Conservation (phyloP, 192 early-diverging fungal species). For the Lobosporangium transversale region DNA sequence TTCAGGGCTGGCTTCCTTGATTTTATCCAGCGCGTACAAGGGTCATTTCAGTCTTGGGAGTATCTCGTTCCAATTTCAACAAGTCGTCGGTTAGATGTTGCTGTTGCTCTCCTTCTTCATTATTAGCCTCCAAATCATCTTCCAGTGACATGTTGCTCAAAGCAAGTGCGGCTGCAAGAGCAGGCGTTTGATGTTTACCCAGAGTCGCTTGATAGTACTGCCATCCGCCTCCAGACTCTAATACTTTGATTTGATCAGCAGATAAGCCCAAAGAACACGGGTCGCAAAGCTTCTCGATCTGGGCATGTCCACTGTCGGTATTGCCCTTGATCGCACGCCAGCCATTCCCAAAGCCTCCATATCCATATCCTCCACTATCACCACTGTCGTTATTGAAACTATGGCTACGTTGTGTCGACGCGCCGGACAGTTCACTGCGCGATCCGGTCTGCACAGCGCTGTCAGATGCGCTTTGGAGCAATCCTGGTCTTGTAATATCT, state of each 20-base stretch:
- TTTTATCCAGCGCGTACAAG: slow-evolving; percentile 14
- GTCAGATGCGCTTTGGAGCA: slow-evolving; percentile 18
- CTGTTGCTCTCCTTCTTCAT: slow-evolving; percentile 6
- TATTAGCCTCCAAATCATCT: neutral
- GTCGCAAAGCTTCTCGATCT: slow-evolving; percentile 40
- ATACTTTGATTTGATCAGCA: slow-evolving; percentile 36
- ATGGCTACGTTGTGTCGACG: slow-evolving; percentile 15
- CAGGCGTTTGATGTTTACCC: slow-evolving; percentile 24
- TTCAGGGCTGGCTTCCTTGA: too few relatives aligned
- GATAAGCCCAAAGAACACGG: slow-evolving; percentile 48
- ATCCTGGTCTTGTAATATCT: slow-evolving; percentile 5
- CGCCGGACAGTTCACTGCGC: neutral
- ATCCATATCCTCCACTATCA: slow-evolving; percentile 7
- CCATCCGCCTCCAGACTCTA: slow-evolving; percentile 47
- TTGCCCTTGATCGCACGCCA: slow-evolving; percentile 37
- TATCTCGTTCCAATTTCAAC: neutral
- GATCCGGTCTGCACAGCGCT: slow-evolving; percentile 8
- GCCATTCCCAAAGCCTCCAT: slow-evolving; percentile 26
- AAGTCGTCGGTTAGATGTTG: too few relatives aligned
- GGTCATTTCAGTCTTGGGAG: neutral
- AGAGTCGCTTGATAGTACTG: slow-evolving; percentile 50
- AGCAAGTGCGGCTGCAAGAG: slow-evolving; percentile 33
- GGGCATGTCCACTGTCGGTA: slow-evolving; percentile 43
- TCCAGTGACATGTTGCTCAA: slow-evolving; percentile 15
- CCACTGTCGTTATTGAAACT: slow-evolving; percentile 8